Conservation (phyloP, 306 rosid species). For the Pyrus bretschneideri region DNA sequence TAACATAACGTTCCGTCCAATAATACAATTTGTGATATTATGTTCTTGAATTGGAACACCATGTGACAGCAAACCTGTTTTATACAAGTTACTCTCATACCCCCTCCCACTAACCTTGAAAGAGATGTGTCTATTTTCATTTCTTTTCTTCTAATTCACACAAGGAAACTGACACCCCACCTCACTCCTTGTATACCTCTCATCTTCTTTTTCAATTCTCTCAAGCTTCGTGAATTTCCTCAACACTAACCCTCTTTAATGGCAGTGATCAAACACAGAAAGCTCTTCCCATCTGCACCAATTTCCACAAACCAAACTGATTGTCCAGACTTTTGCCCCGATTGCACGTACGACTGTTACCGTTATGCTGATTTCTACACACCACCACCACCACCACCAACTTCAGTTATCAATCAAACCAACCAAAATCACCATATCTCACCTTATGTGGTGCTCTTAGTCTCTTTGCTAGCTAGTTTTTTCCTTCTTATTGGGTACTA, state of each 20-base stretch:
- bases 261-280: constrained; percentile 44
- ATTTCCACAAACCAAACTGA: constrained; percentile 39
- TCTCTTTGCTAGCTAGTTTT: constrained; percentile 31
- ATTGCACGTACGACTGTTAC: constrained; percentile 46
- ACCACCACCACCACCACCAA: constrained; percentile 19
- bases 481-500: constrained; percentile 43
- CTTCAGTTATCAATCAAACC: constrained; percentile 4
- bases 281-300: constrained; percentile 41
- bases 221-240: constrained; percentile 7
- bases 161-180: constrained; percentile 18
- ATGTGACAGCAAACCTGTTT: no score
- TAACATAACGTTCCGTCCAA: no score
- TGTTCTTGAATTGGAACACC: no score
- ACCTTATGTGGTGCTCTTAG: constrained; percentile 34
- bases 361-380: constrained; percentile 29
- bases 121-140: constrained; percentile 22
- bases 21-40: no score
- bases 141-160: constrained; percentile 41
- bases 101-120: constrained; percentile 19
- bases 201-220: constrained; percentile 15
- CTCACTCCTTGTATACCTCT: constrained; percentile 9
- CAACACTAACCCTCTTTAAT: constrained; percentile 17
- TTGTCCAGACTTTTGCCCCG: constrained; percentile 44
- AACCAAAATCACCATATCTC: constrained; percentile 25
- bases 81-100: no score